A percentile compares a stretch with the other conserved stretches of the same genome.
Conservation (phyloP, 768 basidiomycete genomes). For the Boletus vermiculosoides region DNA sequence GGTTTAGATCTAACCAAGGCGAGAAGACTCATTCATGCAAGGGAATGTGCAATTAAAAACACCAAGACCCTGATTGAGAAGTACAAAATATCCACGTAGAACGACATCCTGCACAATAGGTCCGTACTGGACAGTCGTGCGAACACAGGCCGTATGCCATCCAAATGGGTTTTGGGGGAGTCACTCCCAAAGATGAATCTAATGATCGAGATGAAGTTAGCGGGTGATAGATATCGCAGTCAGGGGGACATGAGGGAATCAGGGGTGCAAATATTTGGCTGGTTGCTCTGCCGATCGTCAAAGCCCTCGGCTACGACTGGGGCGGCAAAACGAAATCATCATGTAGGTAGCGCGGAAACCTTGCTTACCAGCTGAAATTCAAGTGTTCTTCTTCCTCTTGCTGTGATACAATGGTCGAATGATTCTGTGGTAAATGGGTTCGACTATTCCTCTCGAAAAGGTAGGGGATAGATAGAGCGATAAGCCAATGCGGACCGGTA, state of each 20-base stretch:
- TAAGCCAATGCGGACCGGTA: constrained; percentile 69
- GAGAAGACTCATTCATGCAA: constrained; percentile 62
- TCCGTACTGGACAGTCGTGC: constrained; percentile 2
- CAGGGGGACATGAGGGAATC: constrained; percentile 31
- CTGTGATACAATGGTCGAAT: constrained; percentile 18
- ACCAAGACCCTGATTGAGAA: constrained; percentile 58
- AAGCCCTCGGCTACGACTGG: constrained; percentile 64
- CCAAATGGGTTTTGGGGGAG: background rate
- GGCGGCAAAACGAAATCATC: constrained; percentile 73
- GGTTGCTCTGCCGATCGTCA: constrained; percentile 67
- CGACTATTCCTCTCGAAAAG: constrained; percentile 65
- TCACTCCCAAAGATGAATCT: background rate
- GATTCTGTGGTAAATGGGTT: constrained; percentile 49
- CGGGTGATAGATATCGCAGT: background rate
- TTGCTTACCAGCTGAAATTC: constrained; percentile 29
- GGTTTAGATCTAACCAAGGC: constrained; percentile 58
- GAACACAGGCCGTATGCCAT: background rate
- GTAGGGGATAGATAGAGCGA: constrained; percentile 72
- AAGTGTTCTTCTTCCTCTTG: background rate
- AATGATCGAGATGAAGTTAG: constrained; percentile 11
- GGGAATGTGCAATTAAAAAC: constrained; percentile 65
- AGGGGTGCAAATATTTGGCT: constrained; percentile 71
- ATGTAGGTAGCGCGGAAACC: constrained; percentile 7
- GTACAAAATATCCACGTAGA: constrained; percentile 9
- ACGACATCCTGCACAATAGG: background rate